Evolutionary conservation across 305 asterid species (phyloP).

Genomic region (Plantago lanceolata): DNA sequence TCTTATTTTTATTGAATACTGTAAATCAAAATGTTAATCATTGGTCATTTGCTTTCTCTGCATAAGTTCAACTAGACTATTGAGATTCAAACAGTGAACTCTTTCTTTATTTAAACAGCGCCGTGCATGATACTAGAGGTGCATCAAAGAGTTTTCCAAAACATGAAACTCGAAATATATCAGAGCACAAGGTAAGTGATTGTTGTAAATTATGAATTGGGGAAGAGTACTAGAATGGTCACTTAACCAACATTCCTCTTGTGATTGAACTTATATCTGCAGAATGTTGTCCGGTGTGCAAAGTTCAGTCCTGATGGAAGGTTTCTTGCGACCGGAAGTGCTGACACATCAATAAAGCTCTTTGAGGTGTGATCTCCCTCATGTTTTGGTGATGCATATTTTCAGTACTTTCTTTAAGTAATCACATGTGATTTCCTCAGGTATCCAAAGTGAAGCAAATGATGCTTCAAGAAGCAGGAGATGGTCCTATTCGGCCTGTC

Average conservation of each 20-base stretch:
- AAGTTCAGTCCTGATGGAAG: conserved; percentile 88
- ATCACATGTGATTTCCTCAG: conserved; percentile 32
- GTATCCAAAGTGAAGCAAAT: conserved; percentile 65
- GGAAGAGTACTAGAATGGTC: conserved; percentile 15
- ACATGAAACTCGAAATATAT: conserved; percentile 69
- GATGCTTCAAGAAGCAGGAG: conserved; percentile 71
- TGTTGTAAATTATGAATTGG: conserved; percentile 16
- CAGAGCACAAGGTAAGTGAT: conserved; percentile 79
- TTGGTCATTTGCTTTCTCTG: background rate
- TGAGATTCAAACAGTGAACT: background rate
- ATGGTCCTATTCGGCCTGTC: conserved; percentile 67
- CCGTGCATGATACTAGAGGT: conserved; percentile 50
- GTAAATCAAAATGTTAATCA: background rate
- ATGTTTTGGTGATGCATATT: conserved; percentile 16
- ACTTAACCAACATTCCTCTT: conserved; percentile 13
- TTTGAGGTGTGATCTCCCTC: conserved; percentile 53
- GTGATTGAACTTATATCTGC: conserved; percentile 9
- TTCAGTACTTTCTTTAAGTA: conserved; percentile 24
- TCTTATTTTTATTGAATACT: no score
- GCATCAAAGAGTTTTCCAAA: conserved; percentile 67
- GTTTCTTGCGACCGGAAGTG: conserved; percentile 85
- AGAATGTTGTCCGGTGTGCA: conserved; percentile 85
- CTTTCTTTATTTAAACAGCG: conserved; percentile 37
- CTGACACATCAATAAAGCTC: conserved; percentile 81
- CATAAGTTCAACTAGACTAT: background rate